Evolutionary conservation across 129 eudicot species (phyloP).

Genomic region (Lonicera japonica): DNA sequence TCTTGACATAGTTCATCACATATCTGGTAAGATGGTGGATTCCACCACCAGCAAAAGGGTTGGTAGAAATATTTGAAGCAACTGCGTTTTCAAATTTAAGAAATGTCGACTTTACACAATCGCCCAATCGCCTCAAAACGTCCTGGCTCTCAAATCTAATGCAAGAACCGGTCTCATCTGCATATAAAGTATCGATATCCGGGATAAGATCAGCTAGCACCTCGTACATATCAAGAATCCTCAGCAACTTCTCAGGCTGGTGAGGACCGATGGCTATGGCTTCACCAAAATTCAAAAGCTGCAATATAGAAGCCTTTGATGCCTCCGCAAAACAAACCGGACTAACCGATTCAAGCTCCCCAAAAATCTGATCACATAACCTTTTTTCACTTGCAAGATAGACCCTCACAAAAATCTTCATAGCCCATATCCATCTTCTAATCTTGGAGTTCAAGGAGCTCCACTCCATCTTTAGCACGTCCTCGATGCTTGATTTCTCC

Average conservation of each 20-base stretch:
- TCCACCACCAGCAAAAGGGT: slow-evolving; percentile 82
- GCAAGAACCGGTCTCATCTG: slow-evolving; percentile 39
- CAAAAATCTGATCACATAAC: slow-evolving; percentile 67
- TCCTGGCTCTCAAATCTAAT: slow-evolving; percentile 55
- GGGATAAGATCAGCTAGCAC: slow-evolving; percentile 60
- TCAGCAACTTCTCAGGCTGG: slow-evolving; percentile 78
- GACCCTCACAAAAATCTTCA: slow-evolving; percentile 64
- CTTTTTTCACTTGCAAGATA: slow-evolving; percentile 74
- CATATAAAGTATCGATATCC: slow-evolving; percentile 48
- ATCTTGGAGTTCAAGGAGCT: slow-evolving; percentile 62
- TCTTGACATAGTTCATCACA: slow-evolving; percentile 75
- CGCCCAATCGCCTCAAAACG: slow-evolving; percentile 47
- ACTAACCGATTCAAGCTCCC: slow-evolving; percentile 48
- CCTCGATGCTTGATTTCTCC: slow-evolving; percentile 77
- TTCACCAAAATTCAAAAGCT: slow-evolving; percentile 74
- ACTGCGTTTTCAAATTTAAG: slow-evolving; percentile 76
- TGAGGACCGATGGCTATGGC: slow-evolving; percentile 85
- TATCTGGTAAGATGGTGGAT: slow-evolving; percentile 83
- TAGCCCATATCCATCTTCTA: slow-evolving; percentile 72
- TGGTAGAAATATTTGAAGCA: slow-evolving; percentile 56
- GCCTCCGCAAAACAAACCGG: slow-evolving; percentile 61
- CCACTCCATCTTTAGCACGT: slow-evolving; percentile 89
- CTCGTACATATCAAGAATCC: slow-evolving; percentile 87
- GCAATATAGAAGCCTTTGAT: slow-evolving; percentile 63
- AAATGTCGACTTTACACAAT: slow-evolving; percentile 69